Evolutionary conservation across 148 eudicot species (phyloP), one percentile per base, ranked within the genome.

Genomic region (Arctostaphylos glauca): DNA sequence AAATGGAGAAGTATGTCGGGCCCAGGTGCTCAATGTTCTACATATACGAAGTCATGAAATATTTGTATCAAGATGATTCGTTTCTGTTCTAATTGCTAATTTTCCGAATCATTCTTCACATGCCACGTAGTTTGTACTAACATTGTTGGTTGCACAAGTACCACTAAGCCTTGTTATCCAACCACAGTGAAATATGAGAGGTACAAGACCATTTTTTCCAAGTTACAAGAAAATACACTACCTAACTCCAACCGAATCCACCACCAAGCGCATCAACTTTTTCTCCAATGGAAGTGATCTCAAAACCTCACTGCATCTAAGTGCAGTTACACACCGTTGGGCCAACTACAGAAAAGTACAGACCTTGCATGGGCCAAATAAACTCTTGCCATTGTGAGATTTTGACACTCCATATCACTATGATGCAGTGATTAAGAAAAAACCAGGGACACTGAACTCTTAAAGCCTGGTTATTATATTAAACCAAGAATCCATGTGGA

Each of bases 11-110:
- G 54, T 47, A 74, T 74, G 4, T 72, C 53, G 19, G 50, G 53
- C 77, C 48, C 55, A 48, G 77, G 55, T 74, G 77, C 14, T 74
- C 38, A 9, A 74, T 48, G 19, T 74, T 18, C 50, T 72, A 72
- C 13, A 6, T 9, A 31, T 44, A 43, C 4, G 19, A 72, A 44
- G 75, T 44, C 52, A 44, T 44, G 13, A 72, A 16, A 44, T 5
- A 67, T 38, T 70, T 6, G 18, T 47, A 43, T 72, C 12, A 43
- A 46, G 76, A 72, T 72, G 25, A 50, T 46, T 72, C 23, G 18
- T 46, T 72, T 72, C 50, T 43, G 38, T 6, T 71, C 15, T 38
- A 31, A 31, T 31, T 68, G 47, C 46, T 68, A 38, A 4, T 64
- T 68, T 68, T 38, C 73, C 73, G 1, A 21, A 23, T 23, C 70